A percentile compares a stretch with the other conserved stretches of the same genome.
Evolutionary conservation across 176 grass and related monocot species (phyloP).

Genomic region (Chrysopogon serrulatus): DNA sequence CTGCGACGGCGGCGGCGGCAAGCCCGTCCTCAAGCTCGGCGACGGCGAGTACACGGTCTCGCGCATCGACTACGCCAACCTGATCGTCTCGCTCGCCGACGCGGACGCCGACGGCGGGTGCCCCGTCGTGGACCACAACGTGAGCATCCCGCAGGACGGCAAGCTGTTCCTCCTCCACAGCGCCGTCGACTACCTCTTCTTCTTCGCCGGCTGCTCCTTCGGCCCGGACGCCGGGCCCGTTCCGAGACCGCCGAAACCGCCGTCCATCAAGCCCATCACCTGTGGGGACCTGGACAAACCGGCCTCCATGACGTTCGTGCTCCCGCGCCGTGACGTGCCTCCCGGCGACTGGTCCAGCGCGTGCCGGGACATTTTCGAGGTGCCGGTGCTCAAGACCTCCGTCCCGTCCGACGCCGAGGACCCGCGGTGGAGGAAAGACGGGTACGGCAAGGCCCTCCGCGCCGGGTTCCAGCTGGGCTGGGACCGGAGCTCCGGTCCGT

Average conservation of each 20-base stretch:
- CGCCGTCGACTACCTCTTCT: constrained; percentile 26
- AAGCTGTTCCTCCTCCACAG: not conserved
- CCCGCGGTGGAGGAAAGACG: not conserved
- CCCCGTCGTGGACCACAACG: constrained; percentile 29
- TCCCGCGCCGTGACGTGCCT: not conserved
- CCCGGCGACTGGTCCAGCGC: not conserved
- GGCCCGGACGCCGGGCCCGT: not conserved
- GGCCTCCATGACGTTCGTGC: not conserved
- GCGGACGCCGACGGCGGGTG: not conserved
- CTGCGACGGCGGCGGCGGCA: constrained; percentile 2
- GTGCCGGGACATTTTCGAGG: constrained; percentile 2
- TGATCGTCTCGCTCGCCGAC: constrained; percentile 35
- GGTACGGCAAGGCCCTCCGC: constrained; percentile 15
- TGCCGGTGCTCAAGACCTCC: constrained; percentile 17
- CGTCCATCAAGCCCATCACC: constrained; percentile 6
- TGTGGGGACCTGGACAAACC: not conserved
- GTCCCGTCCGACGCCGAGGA: not conserved
- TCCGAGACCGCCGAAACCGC: constrained; percentile 18
- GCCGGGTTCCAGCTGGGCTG: constrained; percentile 44
- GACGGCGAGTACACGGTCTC: constrained; percentile 9
- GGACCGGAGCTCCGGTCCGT: not conserved
- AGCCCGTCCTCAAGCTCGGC: constrained; percentile 9
- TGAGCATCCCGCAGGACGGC: constrained; percentile 8
- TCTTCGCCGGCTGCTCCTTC: constrained; percentile 33
- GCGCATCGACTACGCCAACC: constrained; percentile 28